A percentile compares a stretch with the other conserved stretches of the same genome.
These are phyloP conservation scores for Yamadazyma endophytica DNA, from an alignment of 805 yeast species.

Conservation along the genomic window DNA sequence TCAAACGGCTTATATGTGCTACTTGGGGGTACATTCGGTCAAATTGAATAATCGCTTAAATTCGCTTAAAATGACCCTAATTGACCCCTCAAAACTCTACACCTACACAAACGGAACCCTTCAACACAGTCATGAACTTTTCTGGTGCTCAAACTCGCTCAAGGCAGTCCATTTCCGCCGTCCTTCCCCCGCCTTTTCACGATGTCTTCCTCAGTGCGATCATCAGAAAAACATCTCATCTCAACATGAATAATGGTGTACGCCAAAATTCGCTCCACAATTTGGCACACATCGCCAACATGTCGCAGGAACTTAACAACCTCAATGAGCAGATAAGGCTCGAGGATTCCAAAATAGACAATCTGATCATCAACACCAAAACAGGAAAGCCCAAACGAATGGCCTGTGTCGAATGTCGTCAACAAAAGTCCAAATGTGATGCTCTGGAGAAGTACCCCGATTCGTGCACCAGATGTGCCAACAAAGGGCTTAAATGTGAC, in stretches of 20 bases:
- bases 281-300: conserved; percentile 41
- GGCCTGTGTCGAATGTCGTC: conserved; percentile 95
- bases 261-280: conserved; percentile 31
- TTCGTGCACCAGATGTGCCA: conserved; percentile 79
- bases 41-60: too few species aligned
- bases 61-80: too few species aligned
- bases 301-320: conserved; percentile 36
- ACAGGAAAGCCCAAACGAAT: conserved; percentile 45
- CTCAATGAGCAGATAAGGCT: conserved; percentile 21
- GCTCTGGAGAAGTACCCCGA: conserved; percentile 70
- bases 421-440: conserved; percentile 90
- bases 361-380: conserved; percentile 4
- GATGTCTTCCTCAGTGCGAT: too few species aligned
- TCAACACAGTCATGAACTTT: too few species aligned
- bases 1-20: too few species aligned
- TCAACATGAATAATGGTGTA: conserved; percentile 13
- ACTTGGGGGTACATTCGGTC: too few species aligned
- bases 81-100: too few species aligned
- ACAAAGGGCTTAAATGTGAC: conserved; percentile 65
- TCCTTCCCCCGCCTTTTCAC: too few species aligned
- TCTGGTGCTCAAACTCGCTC: too few species aligned
- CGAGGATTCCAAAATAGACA: conserved; percentile 6
- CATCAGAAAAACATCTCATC: too few species aligned
- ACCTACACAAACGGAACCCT: too few species aligned
- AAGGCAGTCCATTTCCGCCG: too few species aligned